Conservation (phyloP, 2,329 filamentous ascomycete genomes). For the Cladobotryum mycophilum region DNA sequence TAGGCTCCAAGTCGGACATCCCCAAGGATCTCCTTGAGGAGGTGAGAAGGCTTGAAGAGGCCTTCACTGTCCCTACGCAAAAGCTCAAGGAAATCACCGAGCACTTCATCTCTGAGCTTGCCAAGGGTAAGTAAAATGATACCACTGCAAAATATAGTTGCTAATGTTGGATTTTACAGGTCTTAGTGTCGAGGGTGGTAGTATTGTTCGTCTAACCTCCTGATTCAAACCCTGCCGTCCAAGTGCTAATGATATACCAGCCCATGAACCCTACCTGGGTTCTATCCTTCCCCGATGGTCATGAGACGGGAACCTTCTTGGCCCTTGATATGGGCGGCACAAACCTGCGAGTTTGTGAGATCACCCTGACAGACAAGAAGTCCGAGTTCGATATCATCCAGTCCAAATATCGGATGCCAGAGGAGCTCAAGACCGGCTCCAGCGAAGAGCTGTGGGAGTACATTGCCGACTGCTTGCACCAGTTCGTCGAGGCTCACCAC, state of each 20-base stretch:
- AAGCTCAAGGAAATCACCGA: constrained; percentile 87
- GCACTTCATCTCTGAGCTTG: constrained; percentile 83
- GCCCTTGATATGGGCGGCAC: constrained; percentile 95
- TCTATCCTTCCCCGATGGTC: constrained; percentile 78
- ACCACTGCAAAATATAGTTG: neutral
- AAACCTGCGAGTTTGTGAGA: constrained; percentile 90
- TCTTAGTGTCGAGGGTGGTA: constrained; percentile 79
- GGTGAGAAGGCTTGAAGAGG: constrained; percentile 75
- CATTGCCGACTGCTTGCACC: constrained; percentile 84
- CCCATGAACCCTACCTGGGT: constrained; percentile 99
- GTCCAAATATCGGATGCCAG: constrained; percentile 91
- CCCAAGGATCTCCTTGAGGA: constrained; percentile 75
- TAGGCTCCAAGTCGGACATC: constrained; percentile 86
- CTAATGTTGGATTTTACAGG: constrained; percentile 40
- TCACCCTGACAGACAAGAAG: constrained; percentile 78
- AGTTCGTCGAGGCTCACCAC: constrained; percentile 85
- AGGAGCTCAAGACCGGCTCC: constrained; percentile 80
- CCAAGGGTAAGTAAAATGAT: constrained; percentile 57
- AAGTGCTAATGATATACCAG: constrained; percentile 38
- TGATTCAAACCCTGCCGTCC: neutral
- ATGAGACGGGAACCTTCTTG: constrained; percentile 81
- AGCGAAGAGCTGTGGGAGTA: constrained; percentile 90
- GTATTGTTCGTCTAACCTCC: constrained; percentile 62
- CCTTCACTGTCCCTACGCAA: constrained; percentile 69
- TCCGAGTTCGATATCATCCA: constrained; percentile 93